These are phyloP conservation scores for Xylaria longipes DNA, from an alignment of 495 filamentous ascomycete genomes.

Conservation along the genomic window DNA sequence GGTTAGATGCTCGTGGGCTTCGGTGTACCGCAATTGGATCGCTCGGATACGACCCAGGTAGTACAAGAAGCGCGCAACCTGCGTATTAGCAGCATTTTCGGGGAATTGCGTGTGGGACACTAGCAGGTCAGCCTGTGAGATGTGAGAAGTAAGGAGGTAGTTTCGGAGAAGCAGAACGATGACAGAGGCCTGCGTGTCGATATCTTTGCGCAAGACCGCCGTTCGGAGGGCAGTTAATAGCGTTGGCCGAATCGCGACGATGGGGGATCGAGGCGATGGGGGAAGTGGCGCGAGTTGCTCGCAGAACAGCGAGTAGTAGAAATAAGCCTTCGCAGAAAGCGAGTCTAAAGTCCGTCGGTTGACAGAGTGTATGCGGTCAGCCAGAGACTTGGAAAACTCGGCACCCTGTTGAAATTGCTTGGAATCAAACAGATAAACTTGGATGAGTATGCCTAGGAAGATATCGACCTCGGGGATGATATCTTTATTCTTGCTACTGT, in stretches of 20 bases:
- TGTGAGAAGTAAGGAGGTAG: constrained; percentile 94
- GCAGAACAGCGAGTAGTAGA: constrained; percentile 94
- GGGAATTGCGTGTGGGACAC: constrained; percentile 96
- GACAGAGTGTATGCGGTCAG: constrained; percentile 81
- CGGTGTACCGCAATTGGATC: constrained; percentile 93
- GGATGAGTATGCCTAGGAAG: constrained; percentile 86
- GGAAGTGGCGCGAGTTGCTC: constrained; percentile 87
- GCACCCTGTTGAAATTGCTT: constrained; percentile 79
- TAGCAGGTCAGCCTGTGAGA: constrained; percentile 93
- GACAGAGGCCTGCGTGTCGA: constrained; percentile 93
- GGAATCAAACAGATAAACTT: constrained; percentile 87
- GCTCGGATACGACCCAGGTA: constrained; percentile 96
- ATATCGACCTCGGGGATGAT: constrained; percentile 88
- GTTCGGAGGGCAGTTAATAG: constrained; percentile 89
- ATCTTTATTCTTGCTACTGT: constrained; percentile 68
- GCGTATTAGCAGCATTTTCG: constrained; percentile 90
- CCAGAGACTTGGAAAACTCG: constrained; percentile 79
- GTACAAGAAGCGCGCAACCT: constrained; percentile 95
- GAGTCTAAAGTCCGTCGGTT: constrained; percentile 96
- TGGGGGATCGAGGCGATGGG: constrained; percentile 81
- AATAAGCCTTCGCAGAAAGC: constrained; percentile 93
- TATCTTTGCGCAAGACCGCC: constrained; percentile 91
- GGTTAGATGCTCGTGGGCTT: constrained; percentile 92
- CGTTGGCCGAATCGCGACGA: constrained; percentile 83
- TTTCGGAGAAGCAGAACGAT: constrained; percentile 94